These are phyloP conservation scores for Pezicula rhizophila DNA, from an alignment of 2,329 filamentous ascomycete genomes.

Conservation along the genomic window DNA sequence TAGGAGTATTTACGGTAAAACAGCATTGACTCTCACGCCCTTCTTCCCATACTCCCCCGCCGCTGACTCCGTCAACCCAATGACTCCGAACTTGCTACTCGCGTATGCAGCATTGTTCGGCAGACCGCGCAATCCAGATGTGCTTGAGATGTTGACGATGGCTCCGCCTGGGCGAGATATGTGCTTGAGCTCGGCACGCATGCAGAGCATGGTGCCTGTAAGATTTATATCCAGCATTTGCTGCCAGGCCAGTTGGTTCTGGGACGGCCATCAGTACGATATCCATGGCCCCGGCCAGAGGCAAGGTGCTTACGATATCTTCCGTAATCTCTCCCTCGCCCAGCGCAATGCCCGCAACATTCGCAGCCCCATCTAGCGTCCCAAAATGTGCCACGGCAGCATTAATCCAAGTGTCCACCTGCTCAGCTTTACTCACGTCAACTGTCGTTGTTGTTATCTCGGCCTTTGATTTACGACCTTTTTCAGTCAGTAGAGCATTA, in stretches of 20 bases:
- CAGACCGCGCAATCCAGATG: constrained; percentile 33
- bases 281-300: neutral
- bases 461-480: neutral
- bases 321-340: neutral
- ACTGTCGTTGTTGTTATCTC: neutral
- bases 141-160: constrained; percentile 47
- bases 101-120: constrained; percentile 19
- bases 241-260: constrained; percentile 30
- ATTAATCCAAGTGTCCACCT: neutral
- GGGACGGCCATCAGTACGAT: constrained; percentile 19
- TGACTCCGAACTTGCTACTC: constrained; percentile 25
- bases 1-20: constrained; percentile 3
- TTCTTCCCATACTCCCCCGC: constrained; percentile 21
- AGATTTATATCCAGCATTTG: constrained; percentile 37
- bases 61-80: constrained; percentile 21
- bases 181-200: constrained; percentile 40
- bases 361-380: constrained; percentile 21
- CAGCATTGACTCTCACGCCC: constrained; percentile 2
- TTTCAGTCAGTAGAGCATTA: neutral
- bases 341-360: constrained; percentile 31
- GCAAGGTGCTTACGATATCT: neutral
- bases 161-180: constrained; percentile 41
- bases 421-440: neutral
- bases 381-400: neutral
- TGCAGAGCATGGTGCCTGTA: constrained; percentile 41